phyloP scores from a whole-genome alignment of 495 filamentous ascomycete species.

The Clohesyomyces aquaticus region DNA sequence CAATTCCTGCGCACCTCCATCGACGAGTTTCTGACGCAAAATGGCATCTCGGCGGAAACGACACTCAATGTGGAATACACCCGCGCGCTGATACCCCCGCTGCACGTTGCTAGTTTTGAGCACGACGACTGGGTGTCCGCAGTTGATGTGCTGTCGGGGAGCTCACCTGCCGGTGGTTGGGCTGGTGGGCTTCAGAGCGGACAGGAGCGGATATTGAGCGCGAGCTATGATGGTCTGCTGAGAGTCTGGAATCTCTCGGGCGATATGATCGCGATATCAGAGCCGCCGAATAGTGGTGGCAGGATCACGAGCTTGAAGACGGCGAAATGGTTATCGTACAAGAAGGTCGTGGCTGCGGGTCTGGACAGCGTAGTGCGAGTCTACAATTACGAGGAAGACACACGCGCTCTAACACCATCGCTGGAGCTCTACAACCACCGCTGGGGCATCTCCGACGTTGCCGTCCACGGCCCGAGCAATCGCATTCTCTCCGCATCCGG shows the following conservation, averaged over 20 bases:
- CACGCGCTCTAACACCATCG: conserved; percentile 64
- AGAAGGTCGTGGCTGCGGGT: conserved; percentile 75
- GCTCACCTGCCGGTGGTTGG: conserved; percentile 65
- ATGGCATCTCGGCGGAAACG: conserved; percentile 86
- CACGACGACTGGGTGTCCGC: conserved; percentile 95
- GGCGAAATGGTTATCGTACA: conserved; percentile 76
- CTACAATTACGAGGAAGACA: conserved; percentile 76
- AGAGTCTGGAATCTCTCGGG: conserved; percentile 88
- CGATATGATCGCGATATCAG: conserved; percentile 71
- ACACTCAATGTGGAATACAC: conserved; percentile 91
- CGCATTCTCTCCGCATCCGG: conserved; percentile 80
- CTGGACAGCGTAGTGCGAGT: conserved; percentile 81
- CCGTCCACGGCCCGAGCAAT: conserved; percentile 73
- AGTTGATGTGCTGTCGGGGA: conserved; percentile 80
- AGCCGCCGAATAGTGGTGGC: conserved; percentile 63
- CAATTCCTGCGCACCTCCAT: conserved; percentile 85
- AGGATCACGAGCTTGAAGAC: conserved; percentile 77
- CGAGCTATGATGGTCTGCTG: conserved; percentile 84
- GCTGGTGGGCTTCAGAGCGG: conserved; percentile 52
- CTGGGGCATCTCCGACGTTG: conserved; percentile 70
- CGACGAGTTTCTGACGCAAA: conserved; percentile 81
- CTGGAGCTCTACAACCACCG: conserved; percentile 89
- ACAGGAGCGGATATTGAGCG: conserved; percentile 78
- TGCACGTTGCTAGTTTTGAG: conserved; percentile 83
- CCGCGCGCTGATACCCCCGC: conserved; percentile 82